A percentile compares a stretch with the other conserved stretches of the same genome.
phyloP scores from a whole-genome alignment of 805 yeast species.

The Priceomyces melissophilus region DNA sequence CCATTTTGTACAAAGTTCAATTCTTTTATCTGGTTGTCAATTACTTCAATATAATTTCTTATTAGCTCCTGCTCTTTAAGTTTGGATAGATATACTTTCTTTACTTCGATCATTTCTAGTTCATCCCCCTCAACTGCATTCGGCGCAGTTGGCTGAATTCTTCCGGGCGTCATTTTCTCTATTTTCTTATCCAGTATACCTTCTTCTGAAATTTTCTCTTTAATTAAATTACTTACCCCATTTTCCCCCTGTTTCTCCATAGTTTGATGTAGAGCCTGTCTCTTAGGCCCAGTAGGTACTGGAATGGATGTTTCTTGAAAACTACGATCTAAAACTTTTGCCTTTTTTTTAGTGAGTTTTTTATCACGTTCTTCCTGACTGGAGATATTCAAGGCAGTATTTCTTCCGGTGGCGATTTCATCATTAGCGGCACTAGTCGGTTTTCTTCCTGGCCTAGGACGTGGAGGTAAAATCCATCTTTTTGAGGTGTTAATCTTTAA shows the following conservation, averaged over 20 bases:
- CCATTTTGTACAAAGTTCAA: slow-evolving; percentile 42
- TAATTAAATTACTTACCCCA: background rate
- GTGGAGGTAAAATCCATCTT: slow-evolving; percentile 39
- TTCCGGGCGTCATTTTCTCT: background rate
- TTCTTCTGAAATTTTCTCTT: background rate
- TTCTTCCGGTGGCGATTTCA: slow-evolving; percentile 3
- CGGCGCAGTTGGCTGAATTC: background rate
- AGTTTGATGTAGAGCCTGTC: slow-evolving; percentile 7
- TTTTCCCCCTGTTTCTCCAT: slow-evolving; percentile 4
- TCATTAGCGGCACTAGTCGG: slow-evolving; percentile 17
- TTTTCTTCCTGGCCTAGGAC: slow-evolving; percentile 42
- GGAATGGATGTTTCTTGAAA: background rate
- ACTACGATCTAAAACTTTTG: slow-evolving; percentile 6
- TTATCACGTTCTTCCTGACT: slow-evolving; percentile 1
- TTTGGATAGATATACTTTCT: slow-evolving; percentile 31
- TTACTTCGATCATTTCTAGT: slow-evolving; percentile 21
- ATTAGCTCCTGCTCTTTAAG: slow-evolving; percentile 42
- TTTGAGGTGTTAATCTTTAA: slow-evolving; percentile 36
- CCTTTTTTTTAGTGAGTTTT: slow-evolving; percentile 10
- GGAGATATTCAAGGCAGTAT: background rate
- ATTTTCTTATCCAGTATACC: background rate
- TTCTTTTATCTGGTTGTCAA: slow-evolving; percentile 41
- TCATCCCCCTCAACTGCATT: slow-evolving; percentile 1
- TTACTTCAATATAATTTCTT: slow-evolving; percentile 39
- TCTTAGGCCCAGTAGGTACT: slow-evolving; percentile 1